Evolutionary conservation across 768 basidiomycete species (phyloP).

Genomic region (Agaricus subrufescens): DNA sequence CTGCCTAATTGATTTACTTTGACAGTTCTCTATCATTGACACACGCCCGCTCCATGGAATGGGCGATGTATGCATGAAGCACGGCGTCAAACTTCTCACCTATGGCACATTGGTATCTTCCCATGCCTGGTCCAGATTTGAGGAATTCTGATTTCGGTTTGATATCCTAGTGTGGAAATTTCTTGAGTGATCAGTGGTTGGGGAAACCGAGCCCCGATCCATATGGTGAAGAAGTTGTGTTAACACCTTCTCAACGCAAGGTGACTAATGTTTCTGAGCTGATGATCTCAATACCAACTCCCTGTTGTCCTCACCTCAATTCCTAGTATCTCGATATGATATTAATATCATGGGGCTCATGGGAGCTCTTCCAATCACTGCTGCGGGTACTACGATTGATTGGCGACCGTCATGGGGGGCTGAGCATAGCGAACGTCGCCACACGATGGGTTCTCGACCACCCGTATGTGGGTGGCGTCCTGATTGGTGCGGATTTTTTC

Average conservation of each 20-base stretch:
- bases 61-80: slow-evolving; percentile 67
- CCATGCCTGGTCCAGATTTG: neutral
- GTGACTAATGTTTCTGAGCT: slow-evolving; percentile 24
- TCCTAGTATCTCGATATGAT: slow-evolving; percentile 78
- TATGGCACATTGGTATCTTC: slow-evolving; percentile 69
- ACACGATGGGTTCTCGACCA: slow-evolving; percentile 81
- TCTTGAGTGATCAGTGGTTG: slow-evolving; percentile 72
- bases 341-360: slow-evolving; percentile 69
- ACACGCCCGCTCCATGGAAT: slow-evolving; percentile 70
- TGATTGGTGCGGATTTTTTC: slow-evolving; percentile 50
- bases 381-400: slow-evolving; percentile 50
- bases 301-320: slow-evolving; percentile 3
- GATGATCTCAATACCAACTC: neutral
- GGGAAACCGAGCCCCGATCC: slow-evolving; percentile 60
- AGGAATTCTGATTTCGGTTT: neutral
- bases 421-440: slow-evolving; percentile 72
- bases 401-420: slow-evolving; percentile 58
- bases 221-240: slow-evolving; percentile 39
- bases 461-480: slow-evolving; percentile 65
- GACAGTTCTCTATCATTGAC: slow-evolving; percentile 75
- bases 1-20: neutral
- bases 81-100: slow-evolving; percentile 67
- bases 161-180: slow-evolving; percentile 67
- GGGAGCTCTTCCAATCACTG: slow-evolving; percentile 67
- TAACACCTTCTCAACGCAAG: slow-evolving; percentile 82